These are phyloP conservation scores for Suillus fuscotomentosus DNA, from an alignment of 768 basidiomycete species.

Conservation along the genomic window DNA sequence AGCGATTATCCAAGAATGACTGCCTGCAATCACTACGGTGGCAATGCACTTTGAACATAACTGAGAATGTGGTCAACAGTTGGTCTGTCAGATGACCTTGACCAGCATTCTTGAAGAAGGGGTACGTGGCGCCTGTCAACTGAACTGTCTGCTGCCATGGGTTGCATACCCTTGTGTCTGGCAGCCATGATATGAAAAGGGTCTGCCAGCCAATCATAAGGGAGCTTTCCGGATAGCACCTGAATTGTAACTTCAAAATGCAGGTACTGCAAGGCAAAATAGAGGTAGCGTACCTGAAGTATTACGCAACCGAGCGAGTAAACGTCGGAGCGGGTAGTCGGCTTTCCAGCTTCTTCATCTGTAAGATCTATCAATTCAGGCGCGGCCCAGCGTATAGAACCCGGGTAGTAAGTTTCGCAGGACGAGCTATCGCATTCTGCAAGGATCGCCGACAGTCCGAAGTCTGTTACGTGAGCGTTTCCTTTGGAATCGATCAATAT, in stretches of 20 bases:
- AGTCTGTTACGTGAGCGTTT: constrained; percentile 3
- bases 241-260: background rate
- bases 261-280: background rate
- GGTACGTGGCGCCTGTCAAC: background rate
- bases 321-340: constrained; percentile 2
- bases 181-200: constrained; percentile 1
- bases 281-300: constrained; percentile 8
- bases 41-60: background rate
- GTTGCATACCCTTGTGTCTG: background rate
- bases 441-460: constrained; percentile 6
- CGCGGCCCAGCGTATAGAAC: constrained; percentile 10
- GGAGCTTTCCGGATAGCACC: constrained; percentile 9
- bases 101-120: constrained; percentile 2
- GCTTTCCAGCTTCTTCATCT: background rate
- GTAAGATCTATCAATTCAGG: constrained; percentile 6
- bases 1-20: background rate
- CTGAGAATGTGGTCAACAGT: background rate
- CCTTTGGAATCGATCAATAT: constrained; percentile 4
- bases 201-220: constrained; percentile 7
- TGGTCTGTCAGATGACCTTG: background rate
- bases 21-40: background rate
- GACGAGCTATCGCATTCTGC: background rate
- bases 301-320: constrained; percentile 9
- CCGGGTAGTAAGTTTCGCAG: background rate
- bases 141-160: background rate